Base-by-base conservation (phyloP, 2,329 filamentous ascomycete species). In the Coniochaeta sp. region DNA sequence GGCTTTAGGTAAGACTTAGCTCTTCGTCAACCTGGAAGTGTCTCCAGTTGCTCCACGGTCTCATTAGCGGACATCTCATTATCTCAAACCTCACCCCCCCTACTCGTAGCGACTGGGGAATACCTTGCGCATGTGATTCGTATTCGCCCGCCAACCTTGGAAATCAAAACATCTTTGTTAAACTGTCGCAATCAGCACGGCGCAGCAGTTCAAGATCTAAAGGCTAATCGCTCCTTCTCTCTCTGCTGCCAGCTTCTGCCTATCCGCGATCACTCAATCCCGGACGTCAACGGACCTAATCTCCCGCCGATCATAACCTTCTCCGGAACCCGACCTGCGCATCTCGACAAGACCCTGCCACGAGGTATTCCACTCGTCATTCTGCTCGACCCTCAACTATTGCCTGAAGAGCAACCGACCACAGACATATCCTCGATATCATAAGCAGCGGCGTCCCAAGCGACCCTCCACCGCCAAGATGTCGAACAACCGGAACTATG, bases 401-500 rank as follows among this genome's bases (percentile, higher is more conserved):
- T 2, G 4, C 26, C 10, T 14, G 47, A 52, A 4, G 10, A 52
- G 30, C 22, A 24, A 47, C 26, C 47, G 8, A 17, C 3, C 2
- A 26, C 22, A 52, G 16, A 28, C 47, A 30, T 9, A 52, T 30
- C 22, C 22, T 28, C 22, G 2, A 17, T 24, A n/a, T 47, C 19
- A 24, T 22, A 28, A 12, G 3, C 47, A 28, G 6, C 54, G 34
- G 30, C 54, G 26, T 55, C 52, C 28, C 6, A 32, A 32, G 52
- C 26, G 52, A 36, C 30, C 17, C 30, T 28, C 36, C 32, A 22
- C 44, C 66, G 64, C 65, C 75, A 82, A 73, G 69, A 99, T 99
- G 95, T 93, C 95, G 71, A 91, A 90, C 77, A 96, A 93, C 82
- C 88, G 95, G 78, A 99, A 99, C 82, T 99, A 99, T 79, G 95